Conservation (phyloP, 257 asterid genomes). For the Linaria vulgaris region DNA sequence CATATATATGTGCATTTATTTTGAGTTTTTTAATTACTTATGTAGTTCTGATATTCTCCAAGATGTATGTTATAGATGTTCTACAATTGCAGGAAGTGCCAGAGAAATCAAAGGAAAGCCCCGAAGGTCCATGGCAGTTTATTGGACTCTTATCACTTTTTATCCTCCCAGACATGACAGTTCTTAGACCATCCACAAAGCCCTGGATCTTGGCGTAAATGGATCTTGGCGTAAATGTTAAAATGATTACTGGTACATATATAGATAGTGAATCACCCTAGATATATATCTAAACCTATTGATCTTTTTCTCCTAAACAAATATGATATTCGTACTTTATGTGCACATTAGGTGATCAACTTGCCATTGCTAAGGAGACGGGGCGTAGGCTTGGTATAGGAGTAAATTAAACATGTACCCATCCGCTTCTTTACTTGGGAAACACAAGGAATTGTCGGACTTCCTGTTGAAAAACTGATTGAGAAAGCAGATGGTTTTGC, state of each 20-base stretch:
- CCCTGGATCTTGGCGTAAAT: slow-evolving; percentile 82
- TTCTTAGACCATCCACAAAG: slow-evolving; percentile 88
- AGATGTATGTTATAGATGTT: background rate
- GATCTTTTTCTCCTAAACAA: background rate
- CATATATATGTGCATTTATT: background rate
- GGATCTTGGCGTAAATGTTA: slow-evolving; percentile 90
- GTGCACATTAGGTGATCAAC: slow-evolving; percentile 68
- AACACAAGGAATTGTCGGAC: slow-evolving; percentile 71
- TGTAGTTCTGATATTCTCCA: background rate
- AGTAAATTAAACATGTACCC: slow-evolving; percentile 58
- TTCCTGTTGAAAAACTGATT: slow-evolving; percentile 65
- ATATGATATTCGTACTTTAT: background rate
- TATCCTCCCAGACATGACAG: slow-evolving; percentile 96
- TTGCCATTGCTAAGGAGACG: slow-evolving; percentile 91
- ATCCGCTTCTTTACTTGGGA: slow-evolving; percentile 76
- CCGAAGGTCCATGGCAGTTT: slow-evolving; percentile 81
- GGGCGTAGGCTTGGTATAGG: slow-evolving; percentile 99
- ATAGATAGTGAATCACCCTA: background rate
- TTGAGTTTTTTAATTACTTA: background rate
- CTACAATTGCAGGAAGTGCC: slow-evolving; percentile 66
- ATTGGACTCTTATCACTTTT: slow-evolving; percentile 84
- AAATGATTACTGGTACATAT: slow-evolving; percentile 81
- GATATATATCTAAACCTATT: background rate
- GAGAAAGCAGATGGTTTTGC: no score
- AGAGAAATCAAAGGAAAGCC: slow-evolving; percentile 72